Evolutionary conservation across 169 alveolate genomes (phyloP), one percentile per base, ranked within the genome.

Genomic region (Cytauxzoon felis): DNA sequence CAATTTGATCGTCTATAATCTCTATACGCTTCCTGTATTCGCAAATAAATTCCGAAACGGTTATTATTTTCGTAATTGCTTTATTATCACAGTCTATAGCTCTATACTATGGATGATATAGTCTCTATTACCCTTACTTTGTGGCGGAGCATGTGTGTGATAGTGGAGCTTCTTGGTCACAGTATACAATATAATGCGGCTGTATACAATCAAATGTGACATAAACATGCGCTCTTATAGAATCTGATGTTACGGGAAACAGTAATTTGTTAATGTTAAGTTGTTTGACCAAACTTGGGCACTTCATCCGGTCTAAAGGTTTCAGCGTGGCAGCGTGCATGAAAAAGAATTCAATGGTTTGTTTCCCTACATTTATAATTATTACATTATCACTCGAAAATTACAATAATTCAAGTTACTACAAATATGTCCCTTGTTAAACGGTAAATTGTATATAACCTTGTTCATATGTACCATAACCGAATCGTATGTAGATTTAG

Each of bases 91-190:
- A 81, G 27, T 78, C 72, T 23, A 78, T 40, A 3, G 82, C 73
- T 42, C 76, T 69, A 11, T 19, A 5, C 13, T 64, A 53, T 2
- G 24, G 5, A 36, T 13, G 42, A 7, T 11, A 47, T 16, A 2
- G 5, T 2, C 16, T 8, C 3, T 3, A 8, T 5, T 1, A 38
- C 23, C 16, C 71, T 45, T 72, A 72, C 66, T 63, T 75, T 13
- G 30, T 33, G 21, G 68, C 43, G 11, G 71, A 45, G 52, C 89
- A 86, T 21, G 91, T 81, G 49, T 86, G 89, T 11, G 91, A 81
- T 70, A 80, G 62, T 9, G 91, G 91, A 24, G 65, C 78, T 34
- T 23, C 32, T 36, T 86, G 89, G 58, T 78, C 78, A 47, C 91
- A 86, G 42, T 78, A 76, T 5, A 73, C 68, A 11, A 86, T 86